These are phyloP conservation scores for Xylaria hypoxylon DNA, from an alignment of 2,329 filamentous ascomycete genomes.

Conservation along the genomic window DNA sequence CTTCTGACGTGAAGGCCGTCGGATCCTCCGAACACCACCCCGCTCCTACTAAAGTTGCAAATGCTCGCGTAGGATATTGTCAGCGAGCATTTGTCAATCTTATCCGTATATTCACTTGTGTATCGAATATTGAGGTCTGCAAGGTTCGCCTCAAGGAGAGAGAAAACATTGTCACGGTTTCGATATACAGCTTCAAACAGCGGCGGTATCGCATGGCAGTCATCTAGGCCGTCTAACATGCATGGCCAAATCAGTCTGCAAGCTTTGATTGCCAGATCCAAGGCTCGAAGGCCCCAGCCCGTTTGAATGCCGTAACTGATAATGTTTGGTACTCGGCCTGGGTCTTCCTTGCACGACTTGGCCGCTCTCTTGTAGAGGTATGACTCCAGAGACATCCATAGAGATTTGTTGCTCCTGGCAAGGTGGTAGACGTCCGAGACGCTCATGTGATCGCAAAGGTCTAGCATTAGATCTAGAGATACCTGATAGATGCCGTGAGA, in stretches of 20 bases:
- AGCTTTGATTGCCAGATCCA: background rate
- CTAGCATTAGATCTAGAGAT: background rate
- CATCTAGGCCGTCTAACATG: background rate
- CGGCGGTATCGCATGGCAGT: background rate
- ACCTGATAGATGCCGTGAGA: background rate
- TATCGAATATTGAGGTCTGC: background rate
- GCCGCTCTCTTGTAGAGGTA: too few species aligned
- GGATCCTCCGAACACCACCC: too few species aligned
- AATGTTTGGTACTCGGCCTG: background rate
- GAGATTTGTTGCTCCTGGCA: too few species aligned
- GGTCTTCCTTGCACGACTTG: too few species aligned
- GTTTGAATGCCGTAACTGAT: background rate
- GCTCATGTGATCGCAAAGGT: background rate
- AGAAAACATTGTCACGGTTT: background rate
- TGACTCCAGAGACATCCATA: too few species aligned
- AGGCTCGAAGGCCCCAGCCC: background rate
- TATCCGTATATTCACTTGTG: too few species aligned
- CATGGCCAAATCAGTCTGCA: background rate
- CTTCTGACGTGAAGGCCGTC: too few species aligned
- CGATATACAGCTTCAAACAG: background rate
- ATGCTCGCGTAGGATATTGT: too few species aligned
- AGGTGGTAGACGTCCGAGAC: background rate
- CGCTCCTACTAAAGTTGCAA: too few species aligned
- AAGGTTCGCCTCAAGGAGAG: background rate
- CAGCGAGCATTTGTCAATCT: too few species aligned